Base-by-base conservation (phyloP, 345 rosid genomes). In the Corymbia maculata region DNA sequence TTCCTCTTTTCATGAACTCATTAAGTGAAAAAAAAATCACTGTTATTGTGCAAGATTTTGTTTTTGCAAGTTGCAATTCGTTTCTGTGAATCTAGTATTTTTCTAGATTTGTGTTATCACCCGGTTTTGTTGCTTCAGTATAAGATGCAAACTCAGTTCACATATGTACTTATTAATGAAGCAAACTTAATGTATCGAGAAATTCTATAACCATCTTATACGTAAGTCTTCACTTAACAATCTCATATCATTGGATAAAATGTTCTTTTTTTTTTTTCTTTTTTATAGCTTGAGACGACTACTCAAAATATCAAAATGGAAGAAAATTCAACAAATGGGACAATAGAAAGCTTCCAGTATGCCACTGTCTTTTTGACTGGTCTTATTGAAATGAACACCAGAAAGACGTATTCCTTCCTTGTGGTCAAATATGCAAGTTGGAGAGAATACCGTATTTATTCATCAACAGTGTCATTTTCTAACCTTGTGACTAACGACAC, bases 41-140 rank as follows among this genome's bases (percentile, higher is more conserved):
- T 53, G 9, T 53, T 53, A 19, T 53, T 17, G 57, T 3, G 57
- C 24, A 53, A 53, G 4, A 16, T 53, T 53, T 53, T 53, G 0
- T 3, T 0, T 53, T 53, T 17, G 22, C 1, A 0, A 3, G 57
- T 53, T 4, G 0, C 64, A 57, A 4, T 0, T 0, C n/a, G 2
- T 24, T 11, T 57, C 0, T 1, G 0, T 9, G 28, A 57, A 57
- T 57, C 22, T 57, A 57, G 28, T 57, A 24, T 4, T 57, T 57
- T 57, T 24, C 59, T 21, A 19, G 59, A 55, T 21, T 55, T 4
- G 5, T 55, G 59, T 55, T 55, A 21, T 55, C 59, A 55, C 9
- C 26, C 11, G 4, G 4, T 55, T 55, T 21, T 55, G 11, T 21
- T 55, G 59, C 59, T 55, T 55, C 4, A 55, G 24, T 55, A 55